Evolutionary conservation across 257 asterid genomes (phyloP).

Genomic region (Ligustrum vulgare): DNA sequence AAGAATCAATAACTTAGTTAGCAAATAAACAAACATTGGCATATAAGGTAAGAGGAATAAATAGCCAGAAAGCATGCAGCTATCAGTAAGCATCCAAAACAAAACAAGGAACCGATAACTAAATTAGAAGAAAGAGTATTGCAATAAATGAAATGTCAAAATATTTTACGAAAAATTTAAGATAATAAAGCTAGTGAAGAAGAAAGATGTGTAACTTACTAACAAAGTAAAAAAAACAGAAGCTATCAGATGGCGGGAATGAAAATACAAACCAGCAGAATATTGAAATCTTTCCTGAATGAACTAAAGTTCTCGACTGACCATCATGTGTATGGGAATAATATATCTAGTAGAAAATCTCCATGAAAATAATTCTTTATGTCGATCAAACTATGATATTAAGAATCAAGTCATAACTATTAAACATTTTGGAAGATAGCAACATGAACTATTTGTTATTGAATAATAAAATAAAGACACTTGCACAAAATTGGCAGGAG

Average conservation of each 20-base stretch:
- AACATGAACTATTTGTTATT: neutral
- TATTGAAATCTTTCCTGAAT: neutral
- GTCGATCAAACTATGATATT: neutral
- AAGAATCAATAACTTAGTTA: neutral
- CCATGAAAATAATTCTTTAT: neutral
- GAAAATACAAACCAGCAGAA: neutral
- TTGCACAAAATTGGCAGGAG: conserved; percentile 4
- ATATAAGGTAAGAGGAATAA: neutral
- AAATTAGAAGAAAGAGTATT: neutral
- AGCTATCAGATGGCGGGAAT: neutral
- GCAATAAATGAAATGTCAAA: neutral
- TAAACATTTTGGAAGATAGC: conserved; percentile 16
- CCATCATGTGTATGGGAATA: neutral
- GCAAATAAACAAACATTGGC: neutral
- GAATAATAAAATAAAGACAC: neutral
- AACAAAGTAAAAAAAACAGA: neutral
- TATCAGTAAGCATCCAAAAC: neutral
- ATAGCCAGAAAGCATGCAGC: neutral
- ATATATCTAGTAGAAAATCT: neutral
- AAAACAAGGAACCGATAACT: neutral
- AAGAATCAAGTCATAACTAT: conserved; percentile 4
- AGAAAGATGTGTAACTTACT: neutral
- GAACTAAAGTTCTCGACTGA: neutral
- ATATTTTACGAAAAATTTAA: neutral
- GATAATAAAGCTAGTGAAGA: neutral